Conservation (phyloP, 495 filamentous ascomycete species). For the Trichodelitschia bisporula region DNA sequence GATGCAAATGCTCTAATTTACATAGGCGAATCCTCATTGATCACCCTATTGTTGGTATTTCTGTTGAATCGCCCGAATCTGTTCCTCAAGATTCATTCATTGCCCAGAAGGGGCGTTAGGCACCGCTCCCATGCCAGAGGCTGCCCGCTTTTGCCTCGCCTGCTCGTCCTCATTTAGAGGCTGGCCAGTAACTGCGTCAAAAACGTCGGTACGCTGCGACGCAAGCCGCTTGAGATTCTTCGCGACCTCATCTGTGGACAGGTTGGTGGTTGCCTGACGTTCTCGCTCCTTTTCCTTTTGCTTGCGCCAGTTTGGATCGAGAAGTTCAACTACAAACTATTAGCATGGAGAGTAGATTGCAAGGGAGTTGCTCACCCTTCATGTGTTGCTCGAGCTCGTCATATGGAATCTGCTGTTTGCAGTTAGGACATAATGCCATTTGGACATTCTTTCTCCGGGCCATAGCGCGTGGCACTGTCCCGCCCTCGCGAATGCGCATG, state of each 20-base stretch:
- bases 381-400: constrained; percentile 84
- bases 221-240: constrained; percentile 92
- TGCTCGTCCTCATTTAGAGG: constrained; percentile 44
- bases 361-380: constrained; percentile 31
- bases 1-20: too few relatives aligned
- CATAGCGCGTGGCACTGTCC: constrained; percentile 72
- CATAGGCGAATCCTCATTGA: too few relatives aligned
- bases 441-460: constrained; percentile 35
- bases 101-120: too few relatives aligned
- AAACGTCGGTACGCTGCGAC: constrained; percentile 78
- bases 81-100: too few relatives aligned
- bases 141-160: constrained; percentile 48
- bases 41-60: too few relatives aligned
- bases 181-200: constrained; percentile 48
- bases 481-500: constrained; percentile 82
- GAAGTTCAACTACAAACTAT: constrained; percentile 41
- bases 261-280: constrained; percentile 63
- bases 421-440: constrained; percentile 78
- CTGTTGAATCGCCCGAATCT: too few relatives aligned
- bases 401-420: constrained; percentile 65
- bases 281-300: constrained; percentile 72
- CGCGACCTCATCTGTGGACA: constrained; percentile 68
- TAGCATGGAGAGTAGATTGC: constrained; percentile 3
- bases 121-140: constrained; percentile 37
- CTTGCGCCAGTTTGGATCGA: constrained; percentile 91